Evolutionary conservation across 2,329 filamentous ascomycete genomes (phyloP).

Genomic region (Epichloe elymi): DNA sequence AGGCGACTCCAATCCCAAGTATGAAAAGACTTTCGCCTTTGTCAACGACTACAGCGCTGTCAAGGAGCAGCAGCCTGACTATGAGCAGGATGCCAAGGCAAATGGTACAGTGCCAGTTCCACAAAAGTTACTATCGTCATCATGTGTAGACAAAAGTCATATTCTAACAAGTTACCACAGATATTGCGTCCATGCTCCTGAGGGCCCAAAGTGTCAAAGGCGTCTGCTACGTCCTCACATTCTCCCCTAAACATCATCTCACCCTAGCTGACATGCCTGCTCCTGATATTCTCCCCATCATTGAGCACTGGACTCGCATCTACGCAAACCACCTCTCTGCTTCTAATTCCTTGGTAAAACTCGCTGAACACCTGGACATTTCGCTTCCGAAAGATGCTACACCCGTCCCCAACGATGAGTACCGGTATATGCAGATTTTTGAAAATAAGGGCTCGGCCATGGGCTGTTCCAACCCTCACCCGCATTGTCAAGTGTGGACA

Average conservation of each 20-base stretch:
- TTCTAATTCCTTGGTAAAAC: constrained; percentile 45
- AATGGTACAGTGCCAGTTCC: constrained; percentile 17
- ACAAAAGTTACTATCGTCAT: background rate
- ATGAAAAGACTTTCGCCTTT: constrained; percentile 80
- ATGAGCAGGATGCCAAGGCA: constrained; percentile 32
- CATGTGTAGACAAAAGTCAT: background rate
- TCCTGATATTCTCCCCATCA: constrained; percentile 63
- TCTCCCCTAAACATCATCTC: constrained; percentile 83
- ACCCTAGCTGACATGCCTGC: constrained; percentile 83
- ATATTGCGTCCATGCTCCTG: constrained; percentile 62
- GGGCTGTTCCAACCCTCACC: constrained; percentile 97
- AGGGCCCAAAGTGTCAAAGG: constrained; percentile 78
- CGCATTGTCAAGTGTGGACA: constrained; percentile 94
- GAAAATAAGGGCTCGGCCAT: constrained; percentile 97
- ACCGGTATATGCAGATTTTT: constrained; percentile 97
- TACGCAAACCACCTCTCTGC: constrained; percentile 72
- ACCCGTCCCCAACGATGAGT: constrained; percentile 53
- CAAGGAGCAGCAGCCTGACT: constrained; percentile 81
- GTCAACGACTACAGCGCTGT: constrained; percentile 97
- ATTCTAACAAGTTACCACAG: constrained; percentile 23
- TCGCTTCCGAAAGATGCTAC: constrained; percentile 23
- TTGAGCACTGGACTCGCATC: constrained; percentile 84
- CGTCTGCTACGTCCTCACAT: constrained; percentile 94
- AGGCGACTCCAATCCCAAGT: constrained; percentile 76
- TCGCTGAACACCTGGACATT: constrained; percentile 27